A percentile compares a stretch with the other conserved stretches of the same genome.
Evolutionary conservation across 2,329 filamentous ascomycete genomes (phyloP).

Genomic region (Colletotrichum chrysophilum): DNA sequence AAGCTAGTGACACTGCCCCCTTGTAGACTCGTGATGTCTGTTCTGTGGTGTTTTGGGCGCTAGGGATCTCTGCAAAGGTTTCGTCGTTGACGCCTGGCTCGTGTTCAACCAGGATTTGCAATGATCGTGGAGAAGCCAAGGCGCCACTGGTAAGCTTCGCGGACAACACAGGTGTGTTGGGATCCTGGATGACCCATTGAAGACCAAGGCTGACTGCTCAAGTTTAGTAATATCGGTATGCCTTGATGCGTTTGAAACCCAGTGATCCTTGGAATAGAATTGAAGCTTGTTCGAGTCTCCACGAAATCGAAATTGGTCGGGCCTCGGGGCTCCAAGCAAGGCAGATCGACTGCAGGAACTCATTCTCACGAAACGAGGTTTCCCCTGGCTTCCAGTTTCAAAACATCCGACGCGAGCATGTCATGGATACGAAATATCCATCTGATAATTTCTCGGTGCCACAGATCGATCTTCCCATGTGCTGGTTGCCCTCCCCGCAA

Average conservation of each 20-base stretch:
- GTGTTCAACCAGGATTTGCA: background rate
- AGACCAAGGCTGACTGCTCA: background rate
- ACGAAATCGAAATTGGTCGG: background rate
- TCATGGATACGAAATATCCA: background rate
- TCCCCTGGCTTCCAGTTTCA: background rate
- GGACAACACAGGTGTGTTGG: background rate
- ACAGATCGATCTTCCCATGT: background rate
- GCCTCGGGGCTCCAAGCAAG: background rate
- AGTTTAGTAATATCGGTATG: background rate
- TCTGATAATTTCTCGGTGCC: no score
- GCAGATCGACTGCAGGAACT: background rate
- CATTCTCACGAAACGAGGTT: background rate
- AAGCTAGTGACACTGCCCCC: background rate
- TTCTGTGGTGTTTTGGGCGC: background rate
- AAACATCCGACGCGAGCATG: background rate
- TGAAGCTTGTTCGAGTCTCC: rapidly evolving
- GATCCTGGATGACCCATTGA: background rate
- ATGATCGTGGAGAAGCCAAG: background rate
- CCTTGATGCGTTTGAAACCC: rapidly evolving
- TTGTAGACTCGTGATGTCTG: background rate
- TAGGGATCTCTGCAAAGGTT: background rate
- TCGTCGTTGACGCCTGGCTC: background rate
- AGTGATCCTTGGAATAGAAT: background rate
- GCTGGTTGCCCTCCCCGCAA: background rate
- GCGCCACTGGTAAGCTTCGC: rapidly evolving